Evolutionary conservation across 2,329 filamentous ascomycete genomes (phyloP), one percentile per base, ranked within the genome.

Genomic region (Coniochaeta prunicola): DNA sequence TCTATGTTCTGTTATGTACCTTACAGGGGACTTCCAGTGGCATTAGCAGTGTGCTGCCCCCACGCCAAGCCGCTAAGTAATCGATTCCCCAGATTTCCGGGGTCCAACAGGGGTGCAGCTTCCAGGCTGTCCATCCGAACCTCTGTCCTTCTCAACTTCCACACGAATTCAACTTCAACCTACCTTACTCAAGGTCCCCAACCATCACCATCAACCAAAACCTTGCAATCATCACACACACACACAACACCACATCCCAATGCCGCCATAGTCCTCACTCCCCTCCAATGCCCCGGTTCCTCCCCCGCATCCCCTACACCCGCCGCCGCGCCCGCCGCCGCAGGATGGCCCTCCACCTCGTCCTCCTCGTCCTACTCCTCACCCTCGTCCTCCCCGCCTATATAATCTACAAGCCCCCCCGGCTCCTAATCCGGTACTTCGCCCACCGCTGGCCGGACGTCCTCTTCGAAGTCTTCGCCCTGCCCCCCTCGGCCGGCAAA

Each of bases 391-490:
- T 73, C 8, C 74, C 77, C 57, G 74, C 88, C 63, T 94, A 91
- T 76, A 71, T 83, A 62, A 78, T 96, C 65, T 96, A 96, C 80
- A 92, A 91, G 70, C 91, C 92, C 2, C 91, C 92, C 0, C 73
- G 72, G n/a, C 72, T 81, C 53, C 73, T 96, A 36, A 88, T 96
- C 69, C 75, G 77, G 59, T 88, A 88, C 75, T 83, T 96, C 60
- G 82, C 87, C 66, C 76, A 75, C 64, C 84, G 82, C 62, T 92
- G 89, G 81, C 90, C 90, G 1, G 86, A 92, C 66, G 88, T 96
- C 3, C 79, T 96, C 15, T 96, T 89, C 79, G 86, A 90, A 64
- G 80, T 89, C 30, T 30, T 30, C 45, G 66, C 71, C 7, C 66
- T 72, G 6, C 71, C 76, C 0, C 66, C 68, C 33, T 79, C 81